phyloP scores from a whole-genome alignment of 305 asterid genomes.

The Fraxinus sp. region DNA sequence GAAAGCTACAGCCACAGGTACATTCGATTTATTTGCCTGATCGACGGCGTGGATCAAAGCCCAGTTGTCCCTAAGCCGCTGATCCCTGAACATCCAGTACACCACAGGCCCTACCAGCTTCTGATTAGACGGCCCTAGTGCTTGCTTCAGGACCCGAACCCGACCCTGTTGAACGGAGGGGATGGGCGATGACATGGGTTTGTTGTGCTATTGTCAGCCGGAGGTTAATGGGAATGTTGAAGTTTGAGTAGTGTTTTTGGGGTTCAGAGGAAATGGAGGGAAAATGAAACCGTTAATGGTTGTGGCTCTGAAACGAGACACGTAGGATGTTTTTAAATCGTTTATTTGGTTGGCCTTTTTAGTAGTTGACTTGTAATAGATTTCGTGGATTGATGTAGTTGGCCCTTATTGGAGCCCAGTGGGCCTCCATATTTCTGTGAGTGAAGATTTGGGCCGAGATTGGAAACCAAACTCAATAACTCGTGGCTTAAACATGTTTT shows the following conservation, averaged over 20 bases:
- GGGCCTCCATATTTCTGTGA: neutral
- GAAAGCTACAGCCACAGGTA: conserved; percentile 79
- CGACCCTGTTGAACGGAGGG: conserved; percentile 68
- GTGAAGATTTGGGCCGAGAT: neutral
- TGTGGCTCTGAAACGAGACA: conserved; percentile 64
- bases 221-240: neutral
- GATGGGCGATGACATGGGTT: conserved; percentile 37
- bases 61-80: conserved; percentile 87
- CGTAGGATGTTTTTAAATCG: conserved; percentile 42
- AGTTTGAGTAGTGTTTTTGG: neutral
- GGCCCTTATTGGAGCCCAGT: neutral
- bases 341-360: conserved; percentile 7
- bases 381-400: neutral
- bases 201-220: conserved; percentile 25
- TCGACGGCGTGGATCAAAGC: conserved; percentile 93
- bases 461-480: neutral
- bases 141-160: conserved; percentile 61
- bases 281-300: conserved; percentile 43
- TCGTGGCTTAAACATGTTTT: neutral
- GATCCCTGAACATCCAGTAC: conserved; percentile 99
- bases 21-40: conserved; percentile 64
- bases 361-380: neutral
- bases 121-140: conserved; percentile 24
- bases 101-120: conserved; percentile 72
- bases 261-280: conserved; percentile 58